These are phyloP conservation scores for Puccinia triticina DNA, from an alignment of 1,284 basidiomycete species.

Conservation along the genomic window DNA sequence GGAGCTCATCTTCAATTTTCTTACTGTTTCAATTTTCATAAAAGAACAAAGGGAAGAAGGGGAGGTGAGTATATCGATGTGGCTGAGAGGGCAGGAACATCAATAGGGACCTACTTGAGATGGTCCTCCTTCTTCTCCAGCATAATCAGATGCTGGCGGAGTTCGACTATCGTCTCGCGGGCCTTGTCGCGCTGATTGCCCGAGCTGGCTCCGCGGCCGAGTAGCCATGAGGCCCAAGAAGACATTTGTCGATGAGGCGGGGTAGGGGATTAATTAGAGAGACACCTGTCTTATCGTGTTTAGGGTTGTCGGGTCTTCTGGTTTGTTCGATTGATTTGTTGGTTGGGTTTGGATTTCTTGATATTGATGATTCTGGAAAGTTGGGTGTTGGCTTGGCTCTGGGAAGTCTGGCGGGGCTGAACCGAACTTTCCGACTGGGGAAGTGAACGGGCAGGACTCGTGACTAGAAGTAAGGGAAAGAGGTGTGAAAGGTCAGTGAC, in stretches of 20 bases:
- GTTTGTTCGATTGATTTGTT: not conserved
- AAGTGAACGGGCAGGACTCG: too few species aligned
- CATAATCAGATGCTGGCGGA: constrained; percentile 69
- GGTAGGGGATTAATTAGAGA: not conserved
- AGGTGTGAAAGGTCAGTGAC: too few species aligned
- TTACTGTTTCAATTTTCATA: constrained; percentile 62
- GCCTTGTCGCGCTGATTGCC: constrained; percentile 58
- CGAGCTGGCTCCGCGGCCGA: constrained; percentile 59
- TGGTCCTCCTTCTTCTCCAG: constrained; percentile 99
- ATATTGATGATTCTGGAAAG: too few species aligned
- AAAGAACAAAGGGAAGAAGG: not conserved
- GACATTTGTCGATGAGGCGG: constrained; percentile 56
- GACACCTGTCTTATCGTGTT: not conserved
- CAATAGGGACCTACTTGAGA: constrained; percentile 64
- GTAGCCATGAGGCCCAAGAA: constrained; percentile 59
- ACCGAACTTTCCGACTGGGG: too few species aligned
- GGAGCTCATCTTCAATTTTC: constrained; percentile 93
- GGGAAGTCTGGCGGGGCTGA: too few species aligned
- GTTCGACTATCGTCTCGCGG: constrained; percentile 62
- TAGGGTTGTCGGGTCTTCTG: not conserved
- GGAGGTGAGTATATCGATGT: not conserved
- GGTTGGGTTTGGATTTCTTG: too few species aligned
- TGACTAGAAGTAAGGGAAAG: too few species aligned
- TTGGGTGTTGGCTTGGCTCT: too few species aligned
- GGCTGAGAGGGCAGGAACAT: not conserved